phyloP scores from a whole-genome alignment of 2,329 filamentous ascomycete species.

The Fusarium neocosmosporiellum region DNA sequence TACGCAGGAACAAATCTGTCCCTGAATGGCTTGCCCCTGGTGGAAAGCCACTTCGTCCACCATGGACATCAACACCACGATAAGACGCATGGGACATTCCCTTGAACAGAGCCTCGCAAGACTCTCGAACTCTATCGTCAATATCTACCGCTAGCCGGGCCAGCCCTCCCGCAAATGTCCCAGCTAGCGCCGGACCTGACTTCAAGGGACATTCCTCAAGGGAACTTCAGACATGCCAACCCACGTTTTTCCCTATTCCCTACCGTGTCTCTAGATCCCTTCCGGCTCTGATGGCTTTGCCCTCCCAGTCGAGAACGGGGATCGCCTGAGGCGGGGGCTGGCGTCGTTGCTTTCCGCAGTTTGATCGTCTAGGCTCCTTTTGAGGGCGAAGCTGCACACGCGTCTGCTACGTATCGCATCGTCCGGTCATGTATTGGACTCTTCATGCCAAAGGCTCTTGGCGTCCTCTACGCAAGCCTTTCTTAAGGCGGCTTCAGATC shows the following conservation, averaged over 20 bases:
- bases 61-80: neutral
- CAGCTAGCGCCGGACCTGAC: neutral
- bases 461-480: neutral
- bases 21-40: neutral
- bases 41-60: neutral
- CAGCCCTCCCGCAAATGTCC: slow-evolving; percentile 5
- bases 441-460: slow-evolving; percentile 1
- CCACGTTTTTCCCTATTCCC: slow-evolving; percentile 30
- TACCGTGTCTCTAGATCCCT: slow-evolving; percentile 4
- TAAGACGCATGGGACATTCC: neutral
- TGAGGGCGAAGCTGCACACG: slow-evolving; percentile 9
- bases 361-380: slow-evolving; percentile 3
- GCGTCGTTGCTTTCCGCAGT: slow-evolving; percentile 34
- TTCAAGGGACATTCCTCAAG: slow-evolving; percentile 31
- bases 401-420: neutral
- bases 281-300: slow-evolving; percentile 9
- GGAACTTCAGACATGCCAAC: slow-evolving; percentile 30
- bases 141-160: neutral
- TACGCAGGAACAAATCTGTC: slow-evolving; percentile 30
- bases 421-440: neutral
- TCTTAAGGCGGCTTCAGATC: slow-evolving; percentile 31
- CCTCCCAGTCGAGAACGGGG: slow-evolving; percentile 18
- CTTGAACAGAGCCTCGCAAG: neutral
- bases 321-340: slow-evolving; percentile 2
- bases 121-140: neutral